Evolutionary conservation across 306 rosid genomes (phyloP), one percentile per base, ranked within the genome.

Genomic region (Pueraria montana): DNA sequence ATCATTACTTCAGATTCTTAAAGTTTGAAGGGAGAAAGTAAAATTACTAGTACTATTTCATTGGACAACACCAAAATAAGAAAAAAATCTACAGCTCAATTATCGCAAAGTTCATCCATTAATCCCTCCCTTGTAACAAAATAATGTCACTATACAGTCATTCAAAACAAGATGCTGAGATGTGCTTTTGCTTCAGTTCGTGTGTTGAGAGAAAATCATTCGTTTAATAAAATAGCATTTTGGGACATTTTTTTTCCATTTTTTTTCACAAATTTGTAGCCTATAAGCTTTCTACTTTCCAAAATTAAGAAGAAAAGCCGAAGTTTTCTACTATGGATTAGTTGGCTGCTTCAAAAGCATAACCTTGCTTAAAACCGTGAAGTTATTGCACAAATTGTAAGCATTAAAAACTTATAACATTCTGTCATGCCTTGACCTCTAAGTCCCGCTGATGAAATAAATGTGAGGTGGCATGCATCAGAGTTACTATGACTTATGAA

Each of bases 401-500:
- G 79, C 21, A 32, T 36, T 24, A 49, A 8, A 38, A 38, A 8
- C 11, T 20, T 11, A 24, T 42, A 30, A 62, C 55, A 68, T 38
- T 40, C 2, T 21, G 10, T 49, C 46, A 74, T 61, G 53, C 75
- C 73, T 84, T 50, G 21, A 52, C 74, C 77, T 56, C 8, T 36
- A 23, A 18, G 27, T 40, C 83, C 62, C 67, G 83, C 68, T 23
- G 83, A 50, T 58, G 82, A 74, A 77, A 78, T 81, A 74, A 85
- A 83, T 74, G 65, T 52, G 71, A 82, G 82, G 87, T 80, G 77
- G 61, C 80, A 78, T n/a, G 70, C 74, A 68, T 68, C 14, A 68
- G 18, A 40, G n/a, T 65, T 67, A 55, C 8, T 55, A 67, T 67
- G 30, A 36, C 49, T 42, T 1, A 21, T 61, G 72, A 61, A 21